phyloP scores from a whole-genome alignment of 768 basidiomycete genomes.

The Cystofilobasidium bisporidii region DNA sequence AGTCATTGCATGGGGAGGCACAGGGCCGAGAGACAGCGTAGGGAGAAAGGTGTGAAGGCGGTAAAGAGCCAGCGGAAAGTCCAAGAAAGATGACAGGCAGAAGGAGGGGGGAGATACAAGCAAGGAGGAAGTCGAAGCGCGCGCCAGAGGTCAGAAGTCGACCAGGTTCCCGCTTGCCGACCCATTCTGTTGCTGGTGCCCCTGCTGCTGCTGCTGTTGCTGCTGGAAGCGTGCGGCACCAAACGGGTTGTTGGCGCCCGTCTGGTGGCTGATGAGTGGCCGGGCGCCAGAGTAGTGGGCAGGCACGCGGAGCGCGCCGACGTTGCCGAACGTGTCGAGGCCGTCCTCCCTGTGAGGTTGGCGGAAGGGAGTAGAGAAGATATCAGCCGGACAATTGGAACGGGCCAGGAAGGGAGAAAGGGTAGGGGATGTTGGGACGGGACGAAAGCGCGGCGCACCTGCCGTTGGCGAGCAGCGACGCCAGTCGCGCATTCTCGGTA shows the following conservation, averaged over 20 bases:
- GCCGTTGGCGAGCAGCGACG: constrained; percentile 69
- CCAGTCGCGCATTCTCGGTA: constrained; percentile 64
- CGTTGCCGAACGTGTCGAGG: constrained; percentile 89
- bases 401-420: too few species aligned
- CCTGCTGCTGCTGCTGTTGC: constrained; percentile 47
- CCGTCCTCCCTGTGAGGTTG: constrained; percentile 71
- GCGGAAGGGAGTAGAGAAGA: not conserved
- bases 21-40: too few species aligned
- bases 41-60: too few species aligned
- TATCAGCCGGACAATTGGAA: not conserved
- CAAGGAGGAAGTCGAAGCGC: too few species aligned
- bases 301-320: constrained; percentile 60
- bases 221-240: constrained; percentile 40
- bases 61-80: too few species aligned
- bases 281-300: constrained; percentile 41
- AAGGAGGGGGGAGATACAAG: too few species aligned
- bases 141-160: constrained; percentile 15
- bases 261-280: constrained; percentile 37
- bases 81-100: too few species aligned
- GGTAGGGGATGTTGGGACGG: too few species aligned
- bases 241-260: constrained; percentile 39
- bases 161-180: constrained; percentile 43
- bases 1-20: too few species aligned
- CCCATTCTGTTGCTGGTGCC: constrained; percentile 30
- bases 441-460: constrained; percentile 13